Evolutionary conservation across 176 grass and related monocot species (phyloP).

Genomic region (Cymbopogon citratus): DNA sequence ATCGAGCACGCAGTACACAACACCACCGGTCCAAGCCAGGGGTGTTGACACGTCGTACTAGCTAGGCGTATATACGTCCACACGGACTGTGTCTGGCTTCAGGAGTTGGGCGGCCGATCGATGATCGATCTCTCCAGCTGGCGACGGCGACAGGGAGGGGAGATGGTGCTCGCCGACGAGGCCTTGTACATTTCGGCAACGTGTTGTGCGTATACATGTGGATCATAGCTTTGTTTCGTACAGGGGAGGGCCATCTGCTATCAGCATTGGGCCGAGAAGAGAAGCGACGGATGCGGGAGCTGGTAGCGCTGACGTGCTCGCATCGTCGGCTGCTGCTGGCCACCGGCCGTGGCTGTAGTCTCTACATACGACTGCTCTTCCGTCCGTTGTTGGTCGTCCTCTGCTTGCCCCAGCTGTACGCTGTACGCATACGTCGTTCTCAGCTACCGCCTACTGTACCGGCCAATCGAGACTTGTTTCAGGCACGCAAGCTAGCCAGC

Average conservation of each 20-base stretch:
- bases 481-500: background rate
- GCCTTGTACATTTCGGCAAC: background rate
- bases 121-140: background rate
- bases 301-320: background rate
- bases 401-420: background rate
- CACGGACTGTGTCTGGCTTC: background rate
- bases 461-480: too few relatives aligned
- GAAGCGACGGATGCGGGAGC: background rate
- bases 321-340: constrained; percentile 16
- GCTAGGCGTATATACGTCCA: too few relatives aligned
- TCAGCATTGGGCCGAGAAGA: too few relatives aligned
- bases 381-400: background rate
- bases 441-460: background rate
- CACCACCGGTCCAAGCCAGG: background rate
- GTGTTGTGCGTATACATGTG: too few relatives aligned
- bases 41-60: background rate
- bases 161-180: too few relatives aligned
- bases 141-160: background rate
- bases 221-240: too few relatives aligned
- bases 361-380: background rate
- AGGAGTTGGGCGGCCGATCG: background rate
- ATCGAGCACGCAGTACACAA: background rate
- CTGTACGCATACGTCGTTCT: background rate
- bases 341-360: constrained; percentile 25
- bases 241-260: too few relatives aligned